Conservation (phyloP, 176 grass and related monocot genomes). For the Zea luxurians region DNA sequence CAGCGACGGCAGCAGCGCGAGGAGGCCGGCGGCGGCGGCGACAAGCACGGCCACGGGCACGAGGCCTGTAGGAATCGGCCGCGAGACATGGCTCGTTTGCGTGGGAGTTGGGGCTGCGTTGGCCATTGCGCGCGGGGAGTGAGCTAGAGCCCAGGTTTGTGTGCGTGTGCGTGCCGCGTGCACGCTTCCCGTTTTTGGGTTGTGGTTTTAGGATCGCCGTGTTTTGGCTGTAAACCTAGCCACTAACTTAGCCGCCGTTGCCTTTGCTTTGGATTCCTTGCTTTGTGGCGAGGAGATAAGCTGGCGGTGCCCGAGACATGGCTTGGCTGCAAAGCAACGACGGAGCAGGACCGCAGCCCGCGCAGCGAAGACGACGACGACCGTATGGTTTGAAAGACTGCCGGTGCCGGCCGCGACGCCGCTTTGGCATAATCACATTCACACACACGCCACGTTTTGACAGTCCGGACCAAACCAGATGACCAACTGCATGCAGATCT, state of each 20-base stretch:
- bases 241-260: neutral
- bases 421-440: constrained; percentile 47
- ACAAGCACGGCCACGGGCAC: constrained; percentile 45
- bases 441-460: constrained; percentile 41
- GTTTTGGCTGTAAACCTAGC: constrained; percentile 18
- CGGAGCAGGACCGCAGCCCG: neutral
- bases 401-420: constrained; percentile 5
- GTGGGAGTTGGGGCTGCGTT: neutral
- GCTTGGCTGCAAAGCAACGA: constrained; percentile 45
- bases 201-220: constrained; percentile 45
- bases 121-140: constrained; percentile 27
- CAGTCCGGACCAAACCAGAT: neutral
- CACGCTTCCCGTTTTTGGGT: constrained; percentile 1
- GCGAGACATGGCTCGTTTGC: constrained; percentile 17
- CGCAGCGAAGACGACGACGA: constrained; percentile 24
- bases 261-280: constrained; percentile 47
- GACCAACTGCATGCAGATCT: neutral
- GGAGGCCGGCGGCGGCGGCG: constrained; percentile 41
- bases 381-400: constrained; percentile 14
- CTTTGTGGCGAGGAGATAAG: constrained; percentile 47
- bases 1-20: constrained; percentile 57
- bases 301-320: constrained; percentile 27
- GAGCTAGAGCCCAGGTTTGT: neutral
- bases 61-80: constrained; percentile 27
- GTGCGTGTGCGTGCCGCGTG: neutral